Evolutionary conservation across 176 grass and related monocot genomes (phyloP).

Genomic region (Ampelocalamus luodianensis): DNA sequence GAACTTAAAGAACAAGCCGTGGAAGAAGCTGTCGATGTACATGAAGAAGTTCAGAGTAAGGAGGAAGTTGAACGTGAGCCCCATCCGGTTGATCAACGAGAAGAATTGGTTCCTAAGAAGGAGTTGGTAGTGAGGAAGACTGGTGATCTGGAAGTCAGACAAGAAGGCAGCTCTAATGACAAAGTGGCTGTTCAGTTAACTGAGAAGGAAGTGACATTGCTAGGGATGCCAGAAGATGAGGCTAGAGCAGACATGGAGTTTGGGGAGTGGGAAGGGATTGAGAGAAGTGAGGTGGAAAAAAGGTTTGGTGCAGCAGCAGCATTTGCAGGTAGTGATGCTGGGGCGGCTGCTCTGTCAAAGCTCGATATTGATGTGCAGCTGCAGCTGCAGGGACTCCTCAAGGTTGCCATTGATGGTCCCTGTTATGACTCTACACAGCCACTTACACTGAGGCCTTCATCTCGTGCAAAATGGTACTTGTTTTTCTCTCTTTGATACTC

Average conservation of each 20-base stretch:
- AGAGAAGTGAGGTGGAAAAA: conserved; percentile 80
- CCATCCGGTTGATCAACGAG: conserved; percentile 15
- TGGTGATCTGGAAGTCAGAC: conserved; percentile 9
- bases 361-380: conserved; percentile 66
- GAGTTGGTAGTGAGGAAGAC: not conserved
- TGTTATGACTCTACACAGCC: conserved; percentile 72
- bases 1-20: not conserved
- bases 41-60: conserved; percentile 30
- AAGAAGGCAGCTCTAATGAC: conserved; percentile 34
- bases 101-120: conserved; percentile 13
- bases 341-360: conserved; percentile 60
- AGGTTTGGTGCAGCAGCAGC: conserved; percentile 60
- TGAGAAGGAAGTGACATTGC: conserved; percentile 39
- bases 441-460: conserved; percentile 76
- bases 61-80: conserved; percentile 41
- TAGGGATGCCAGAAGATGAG: conserved; percentile 17
- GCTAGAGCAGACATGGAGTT: conserved; percentile 51
- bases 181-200: conserved; percentile 37
- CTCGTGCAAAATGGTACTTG: conserved; percentile 87
- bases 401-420: conserved; percentile 88
- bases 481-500: conserved; percentile 15
- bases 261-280: conserved; percentile 96
- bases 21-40: conserved; percentile 18
- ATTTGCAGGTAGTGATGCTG: conserved; percentile 59
- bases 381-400: conserved; percentile 82